Evolutionary conservation across 139 green algal species (phyloP), one percentile per base, ranked within the genome.

Genomic region (Zygnema cylindricum): DNA sequence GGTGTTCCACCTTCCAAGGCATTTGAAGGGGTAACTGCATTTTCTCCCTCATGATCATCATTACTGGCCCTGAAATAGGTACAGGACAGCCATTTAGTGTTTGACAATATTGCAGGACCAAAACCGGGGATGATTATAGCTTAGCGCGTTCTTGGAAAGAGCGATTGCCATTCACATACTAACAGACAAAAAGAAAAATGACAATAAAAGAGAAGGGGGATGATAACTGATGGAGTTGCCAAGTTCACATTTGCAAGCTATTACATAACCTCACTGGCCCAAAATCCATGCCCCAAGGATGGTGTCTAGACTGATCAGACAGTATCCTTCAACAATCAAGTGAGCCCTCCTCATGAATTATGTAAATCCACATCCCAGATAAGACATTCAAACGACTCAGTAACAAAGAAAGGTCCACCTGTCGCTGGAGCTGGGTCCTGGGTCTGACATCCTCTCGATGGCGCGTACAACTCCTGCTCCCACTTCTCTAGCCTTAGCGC

Each of bases 401-500:
- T 7, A 63, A 63, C 49, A 63, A 63, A 63, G 49, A 63, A 63
- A 63, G 49, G 16, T 16, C 49, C 49, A 63, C 49, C 49, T 63
- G 16, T 63, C 49, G 16, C 49, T 63, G 7, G 49, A 25, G 49
- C 49, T 63, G 7, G 49, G 49, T 25, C 49, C 49, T 16, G 71
- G 71, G 71, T 79, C 71, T 11, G 71, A 79, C 36, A 85, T 85
- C 33, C 77, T 43, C 11, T 85, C 77, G 49, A 85, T 32, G 3
- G 77, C 77, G 3, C 77, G 77, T 16, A 41, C 77, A 43, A 85
- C 49, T 11, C 33, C 71, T 23, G 49, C 77, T 39, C 77, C 77
- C 77, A 85, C 49, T 54, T 85, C 77, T 38, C 77, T 7, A 39
- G 77, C 77, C 16, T 77, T 75, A 3, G 49, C 77, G 49, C 77